Evolutionary conservation across 257 asterid genomes (phyloP), one percentile per base, ranked within the genome.

Genomic region (Solanum peruvianum): DNA sequence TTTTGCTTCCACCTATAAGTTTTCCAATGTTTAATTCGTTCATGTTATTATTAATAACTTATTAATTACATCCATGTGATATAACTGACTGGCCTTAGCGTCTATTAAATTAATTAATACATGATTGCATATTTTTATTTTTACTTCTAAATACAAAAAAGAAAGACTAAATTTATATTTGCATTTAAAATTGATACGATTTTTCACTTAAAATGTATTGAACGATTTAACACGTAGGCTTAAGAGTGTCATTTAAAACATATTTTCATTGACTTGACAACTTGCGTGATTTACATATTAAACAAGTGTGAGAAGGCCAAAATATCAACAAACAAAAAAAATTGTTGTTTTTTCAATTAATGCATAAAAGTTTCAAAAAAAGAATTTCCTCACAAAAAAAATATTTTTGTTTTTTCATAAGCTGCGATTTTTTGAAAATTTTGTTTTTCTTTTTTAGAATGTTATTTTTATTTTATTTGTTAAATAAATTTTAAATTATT

Each of bases 1-100:
- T 47, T 80, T 80, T 80, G 10, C 84, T 47, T 33, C 84, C 25
- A 27, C 27, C 27, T 27, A 47, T 37, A 20, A 21, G 41, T 16
- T 25, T 77, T 77, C 56, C 64, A 77, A 77, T 47, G 66, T 47
- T 42, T 71, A 71, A 71, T 73, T 73, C 16, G 85, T 47, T 80
- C 23, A 37, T 27, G 27, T 80, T 77, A 27, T 27, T 67, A 27
- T 67, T 67, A 67, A 29, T 27, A 27, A 67, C 73, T 67, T 67
- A 77, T 77, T 77, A 77, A 77, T 42, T 77, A 25, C 7, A 77
- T 44, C 84, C 64, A 44, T 44, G 64, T 77, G 84, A 77, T 41
- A 44, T 25, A 44, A 44, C 64, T 14, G 41, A 44, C 39, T 77
- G 64, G 1, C 64, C 64, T 25, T 77, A 44, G 31, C 64, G 41